Conservation (phyloP, 2,329 filamentous ascomycete species). For the Lecanicillium sp. region DNA sequence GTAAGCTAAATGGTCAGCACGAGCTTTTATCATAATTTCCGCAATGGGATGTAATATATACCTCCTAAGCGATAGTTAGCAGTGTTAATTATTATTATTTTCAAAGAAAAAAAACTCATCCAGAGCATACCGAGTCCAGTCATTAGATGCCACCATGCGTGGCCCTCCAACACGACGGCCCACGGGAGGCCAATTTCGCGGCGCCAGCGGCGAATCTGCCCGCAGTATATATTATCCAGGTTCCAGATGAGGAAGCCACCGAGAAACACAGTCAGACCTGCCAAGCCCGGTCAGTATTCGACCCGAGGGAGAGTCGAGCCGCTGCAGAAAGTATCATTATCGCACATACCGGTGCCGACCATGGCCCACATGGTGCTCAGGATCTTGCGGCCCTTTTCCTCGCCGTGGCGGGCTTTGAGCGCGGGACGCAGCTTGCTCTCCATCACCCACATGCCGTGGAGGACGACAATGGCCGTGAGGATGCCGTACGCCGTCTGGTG, state of each 20-base stretch:
- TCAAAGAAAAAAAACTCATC: neutral
- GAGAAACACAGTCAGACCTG: conserved; percentile 58
- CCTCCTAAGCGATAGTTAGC: conserved; percentile 22
- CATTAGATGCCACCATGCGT: conserved; percentile 66
- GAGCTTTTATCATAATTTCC: neutral
- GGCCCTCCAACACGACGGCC: conserved; percentile 62
- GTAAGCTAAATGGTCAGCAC: conserved; percentile 49
- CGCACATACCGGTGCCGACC: conserved; percentile 48
- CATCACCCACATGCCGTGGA: conserved; percentile 74
- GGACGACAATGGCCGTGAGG: conserved; percentile 63
- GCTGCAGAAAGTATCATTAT: neutral
- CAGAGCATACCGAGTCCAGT: conserved; percentile 58
- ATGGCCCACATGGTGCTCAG: conserved; percentile 68
- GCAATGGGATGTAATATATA: conserved; percentile 13
- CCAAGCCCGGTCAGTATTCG: neutral
- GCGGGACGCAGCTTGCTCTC: conserved; percentile 41
- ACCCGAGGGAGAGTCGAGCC: too few species aligned
- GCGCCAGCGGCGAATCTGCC: conserved; percentile 57
- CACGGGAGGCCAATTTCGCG: conserved; percentile 68
- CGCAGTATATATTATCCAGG: conserved; percentile 72
- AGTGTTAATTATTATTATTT: conserved; percentile 20
- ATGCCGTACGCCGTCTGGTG: conserved; percentile 75
- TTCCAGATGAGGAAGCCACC: conserved; percentile 73
- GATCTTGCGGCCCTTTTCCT: conserved; percentile 41
- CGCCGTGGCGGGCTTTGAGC: conserved; percentile 38